phyloP scores from a whole-genome alignment of 495 filamentous ascomycete species.

The Neurospora pannonica region DNA sequence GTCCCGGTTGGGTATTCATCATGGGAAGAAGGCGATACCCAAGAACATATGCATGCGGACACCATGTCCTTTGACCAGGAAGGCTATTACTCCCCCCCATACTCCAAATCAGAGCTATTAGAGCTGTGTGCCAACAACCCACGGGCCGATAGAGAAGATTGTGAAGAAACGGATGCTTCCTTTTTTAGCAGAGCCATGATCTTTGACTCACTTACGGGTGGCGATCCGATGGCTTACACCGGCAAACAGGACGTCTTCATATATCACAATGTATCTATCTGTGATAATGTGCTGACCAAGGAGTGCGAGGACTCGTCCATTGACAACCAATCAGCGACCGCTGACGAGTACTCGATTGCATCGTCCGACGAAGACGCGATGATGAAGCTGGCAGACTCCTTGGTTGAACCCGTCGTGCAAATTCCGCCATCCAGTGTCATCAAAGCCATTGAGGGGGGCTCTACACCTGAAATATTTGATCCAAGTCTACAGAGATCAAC shows the following conservation, averaged over 20 bases:
- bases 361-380: slow-evolving; percentile 10
- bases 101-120: background rate
- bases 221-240: background rate
- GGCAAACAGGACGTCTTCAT: background rate
- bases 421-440: slow-evolving; percentile 9
- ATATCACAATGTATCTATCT: background rate
- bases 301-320: background rate
- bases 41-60: background rate
- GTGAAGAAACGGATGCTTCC: background rate
- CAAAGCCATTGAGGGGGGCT: background rate
- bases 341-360: slow-evolving; percentile 2
- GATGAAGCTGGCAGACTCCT: background rate
- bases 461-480: slow-evolving; percentile 4
- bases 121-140: background rate
- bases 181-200: background rate
- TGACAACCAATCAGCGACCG: background rate
- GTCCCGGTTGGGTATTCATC: background rate
- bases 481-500: slow-evolving; percentile 6
- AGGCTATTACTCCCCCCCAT: background rate
- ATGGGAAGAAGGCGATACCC: background rate
- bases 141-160: background rate
- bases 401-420: background rate
- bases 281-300: background rate
- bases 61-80: background rate
- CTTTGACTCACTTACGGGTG: background rate